These are phyloP conservation scores for Grifola frondosa DNA, from an alignment of 1,284 basidiomycete genomes.

Conservation along the genomic window DNA sequence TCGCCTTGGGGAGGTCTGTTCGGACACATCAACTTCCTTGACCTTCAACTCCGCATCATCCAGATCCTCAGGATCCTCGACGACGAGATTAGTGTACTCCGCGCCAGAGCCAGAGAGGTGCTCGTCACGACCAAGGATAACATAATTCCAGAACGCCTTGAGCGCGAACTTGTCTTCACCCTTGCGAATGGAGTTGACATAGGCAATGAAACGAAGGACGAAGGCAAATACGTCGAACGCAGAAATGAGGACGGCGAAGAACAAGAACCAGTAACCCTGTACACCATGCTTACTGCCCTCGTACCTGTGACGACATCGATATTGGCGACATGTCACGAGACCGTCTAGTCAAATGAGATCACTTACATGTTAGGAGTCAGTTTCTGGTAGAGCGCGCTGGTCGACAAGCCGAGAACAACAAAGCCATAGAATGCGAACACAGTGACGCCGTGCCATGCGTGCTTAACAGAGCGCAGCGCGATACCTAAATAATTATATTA, in stretches of 20 bases:
- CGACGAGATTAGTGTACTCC: slow-evolving; percentile 54
- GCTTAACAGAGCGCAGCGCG: slow-evolving; percentile 69
- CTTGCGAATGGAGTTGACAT: slow-evolving; percentile 35
- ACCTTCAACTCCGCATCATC: slow-evolving; percentile 40
- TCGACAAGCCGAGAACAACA: slow-evolving; percentile 56
- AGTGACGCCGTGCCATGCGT: slow-evolving; percentile 56
- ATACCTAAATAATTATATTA: too few relatives aligned
- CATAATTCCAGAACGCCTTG: slow-evolving; percentile 52
- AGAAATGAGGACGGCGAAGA: slow-evolving; percentile 57
- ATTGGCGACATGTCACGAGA: not conserved
- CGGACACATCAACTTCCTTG: slow-evolving; percentile 20
- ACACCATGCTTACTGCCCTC: slow-evolving; percentile 60
- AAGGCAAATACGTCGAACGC: slow-evolving; percentile 53
- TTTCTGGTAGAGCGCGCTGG: slow-evolving; percentile 68
- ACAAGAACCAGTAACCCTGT: slow-evolving; percentile 52
- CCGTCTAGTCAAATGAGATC: not conserved
- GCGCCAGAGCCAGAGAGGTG: slow-evolving; percentile 19
- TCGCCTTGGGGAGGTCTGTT: slow-evolving; percentile 20
- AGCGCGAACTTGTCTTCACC: slow-evolving; percentile 45
- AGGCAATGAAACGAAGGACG: slow-evolving; percentile 48
- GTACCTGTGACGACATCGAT: slow-evolving; percentile 50
- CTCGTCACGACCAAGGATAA: slow-evolving; percentile 51
- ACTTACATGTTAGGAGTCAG: slow-evolving; percentile 78
- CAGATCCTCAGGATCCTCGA: slow-evolving; percentile 55
- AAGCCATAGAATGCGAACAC: slow-evolving; percentile 59